phyloP scores from a whole-genome alignment of 2,329 filamentous ascomycete species.

The Botrytis fragariae region DNA sequence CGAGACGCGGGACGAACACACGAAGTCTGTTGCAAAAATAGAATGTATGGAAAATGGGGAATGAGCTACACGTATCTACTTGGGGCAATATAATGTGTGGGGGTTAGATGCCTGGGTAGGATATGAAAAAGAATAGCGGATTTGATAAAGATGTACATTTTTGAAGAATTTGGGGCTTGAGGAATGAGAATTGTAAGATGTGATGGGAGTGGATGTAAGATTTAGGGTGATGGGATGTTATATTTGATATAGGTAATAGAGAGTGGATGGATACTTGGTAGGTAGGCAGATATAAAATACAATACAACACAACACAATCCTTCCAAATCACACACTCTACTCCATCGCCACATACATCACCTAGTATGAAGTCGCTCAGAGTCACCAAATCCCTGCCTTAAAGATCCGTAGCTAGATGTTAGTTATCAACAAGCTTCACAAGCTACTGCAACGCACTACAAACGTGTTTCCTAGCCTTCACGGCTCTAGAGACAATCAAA shows the following conservation, averaged over 20 bases:
- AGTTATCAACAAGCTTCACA: too few relatives aligned
- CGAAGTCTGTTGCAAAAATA: not conserved
- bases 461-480: not conserved
- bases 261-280: not conserved
- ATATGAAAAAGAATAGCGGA: not conserved
- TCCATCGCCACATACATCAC: not conserved
- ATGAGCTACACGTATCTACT: not conserved
- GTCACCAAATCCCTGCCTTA: not conserved
- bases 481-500: not conserved
- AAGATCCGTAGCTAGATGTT: not conserved
- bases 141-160: accelerated
- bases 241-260: not conserved
- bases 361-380: not conserved
- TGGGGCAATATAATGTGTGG: too few relatives aligned
- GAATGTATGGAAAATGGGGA: not conserved
- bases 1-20: not conserved
- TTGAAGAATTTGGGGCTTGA: not conserved
- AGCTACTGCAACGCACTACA: not conserved
- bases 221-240: not conserved
- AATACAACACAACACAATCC: not conserved
- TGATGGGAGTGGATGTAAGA: accelerated
- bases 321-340: not conserved
- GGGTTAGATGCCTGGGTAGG: too few relatives aligned
- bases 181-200: not conserved
- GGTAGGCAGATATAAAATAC: not conserved